Evolutionary conservation across 208 protist species (phyloP).

Genomic region (Leishmania guyanensis): DNA sequence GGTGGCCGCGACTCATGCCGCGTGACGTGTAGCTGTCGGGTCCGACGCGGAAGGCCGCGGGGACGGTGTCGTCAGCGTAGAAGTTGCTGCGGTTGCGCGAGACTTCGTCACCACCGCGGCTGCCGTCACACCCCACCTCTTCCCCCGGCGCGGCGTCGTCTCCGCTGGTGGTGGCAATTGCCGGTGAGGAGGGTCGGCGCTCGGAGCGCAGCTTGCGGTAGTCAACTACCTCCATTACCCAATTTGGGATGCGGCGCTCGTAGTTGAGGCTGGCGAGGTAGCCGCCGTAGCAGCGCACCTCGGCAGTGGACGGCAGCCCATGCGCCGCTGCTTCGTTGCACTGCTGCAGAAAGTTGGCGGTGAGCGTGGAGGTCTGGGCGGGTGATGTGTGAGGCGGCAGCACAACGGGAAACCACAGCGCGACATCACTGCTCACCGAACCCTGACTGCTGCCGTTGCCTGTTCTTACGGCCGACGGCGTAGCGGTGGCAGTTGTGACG

Average conservation of each 20-base stretch:
- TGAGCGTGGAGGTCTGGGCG: conserved; percentile 9
- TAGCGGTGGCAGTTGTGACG: conserved; percentile 1
- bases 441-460: neutral
- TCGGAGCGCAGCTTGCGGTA: conserved; percentile 16
- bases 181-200: neutral
- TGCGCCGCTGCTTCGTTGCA: conserved; percentile 39
- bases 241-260: conserved; percentile 79
- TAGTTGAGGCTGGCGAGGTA: conserved; percentile 84
- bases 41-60: conserved; percentile 59
- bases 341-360: conserved; percentile 28
- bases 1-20: conserved; percentile 81
- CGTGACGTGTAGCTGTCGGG: conserved; percentile 53
- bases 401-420: conserved; percentile 28
- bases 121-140: conserved; percentile 5
- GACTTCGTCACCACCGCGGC: conserved; percentile 11
- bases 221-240: conserved; percentile 75
- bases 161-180: neutral
- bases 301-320: conserved; percentile 52
- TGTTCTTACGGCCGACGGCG: neutral
- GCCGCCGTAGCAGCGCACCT: conserved; percentile 70
- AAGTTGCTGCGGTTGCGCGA: conserved; percentile 59
- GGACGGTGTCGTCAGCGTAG: conserved; percentile 69
- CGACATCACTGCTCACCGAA: neutral
- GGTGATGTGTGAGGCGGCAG: conserved; percentile 31
- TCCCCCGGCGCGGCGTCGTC: conserved; percentile 23